A percentile compares a stretch with the other conserved stretches of the same genome.
Conservation (phyloP, 23 red algal genomes). For the Cyanidium caldarium region DNA sequence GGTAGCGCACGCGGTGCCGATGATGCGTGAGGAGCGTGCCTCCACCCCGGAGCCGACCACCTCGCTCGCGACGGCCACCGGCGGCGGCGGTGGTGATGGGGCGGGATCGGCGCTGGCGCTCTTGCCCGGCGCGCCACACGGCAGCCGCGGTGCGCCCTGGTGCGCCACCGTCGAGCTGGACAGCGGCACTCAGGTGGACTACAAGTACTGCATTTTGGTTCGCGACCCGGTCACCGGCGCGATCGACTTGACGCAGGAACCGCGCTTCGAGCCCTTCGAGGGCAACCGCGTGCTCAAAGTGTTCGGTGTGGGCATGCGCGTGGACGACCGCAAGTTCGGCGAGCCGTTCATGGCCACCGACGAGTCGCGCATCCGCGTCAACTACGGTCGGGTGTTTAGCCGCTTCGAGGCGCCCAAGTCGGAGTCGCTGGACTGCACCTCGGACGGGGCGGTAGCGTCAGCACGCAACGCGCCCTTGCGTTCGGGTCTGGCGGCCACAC, state of each 20-base stretch:
- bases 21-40: neutral
- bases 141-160: slow-evolving; percentile 45
- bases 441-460: neutral
- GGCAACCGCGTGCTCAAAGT: slow-evolving; percentile 49
- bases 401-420: neutral
- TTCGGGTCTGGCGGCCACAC: slow-evolving; percentile 7
- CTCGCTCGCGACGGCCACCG: neutral
- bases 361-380: slow-evolving; percentile 32
- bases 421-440: neutral
- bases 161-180: slow-evolving; percentile 39
- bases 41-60: neutral
- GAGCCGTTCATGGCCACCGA: slow-evolving; percentile 28
- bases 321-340: slow-evolving; percentile 67
- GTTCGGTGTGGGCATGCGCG: slow-evolving; percentile 30
- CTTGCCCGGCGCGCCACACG: slow-evolving; percentile 30
- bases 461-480: neutral
- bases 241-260: neutral
- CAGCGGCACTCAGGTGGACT: slow-evolving; percentile 22
- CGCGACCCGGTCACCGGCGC: neutral
- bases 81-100: no score
- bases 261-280: slow-evolving; percentile 58
- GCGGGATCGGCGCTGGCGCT: slow-evolving; percentile 21
- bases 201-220: slow-evolving; percentile 62
- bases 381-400: slow-evolving; percentile 11
- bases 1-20: slow-evolving; percentile 15